Conservation (phyloP, 805 yeast species). For the Nakazawaea ambrosiae region DNA sequence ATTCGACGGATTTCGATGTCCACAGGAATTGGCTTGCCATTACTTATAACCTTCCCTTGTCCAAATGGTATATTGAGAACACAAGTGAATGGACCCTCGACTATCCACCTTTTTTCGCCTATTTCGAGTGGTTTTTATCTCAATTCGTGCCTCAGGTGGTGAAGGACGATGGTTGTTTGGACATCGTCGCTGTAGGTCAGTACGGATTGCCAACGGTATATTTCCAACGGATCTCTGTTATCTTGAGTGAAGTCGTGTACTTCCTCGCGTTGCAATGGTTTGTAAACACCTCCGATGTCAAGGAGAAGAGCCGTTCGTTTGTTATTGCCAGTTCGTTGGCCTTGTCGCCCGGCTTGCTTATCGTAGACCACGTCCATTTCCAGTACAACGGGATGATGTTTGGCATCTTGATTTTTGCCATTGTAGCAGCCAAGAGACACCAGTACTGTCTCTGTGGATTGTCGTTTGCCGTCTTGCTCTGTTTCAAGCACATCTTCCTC, state of each 20-base stretch:
- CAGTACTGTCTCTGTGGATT: conserved; percentile 55
- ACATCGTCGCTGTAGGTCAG: conserved; percentile 53
- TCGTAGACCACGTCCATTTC: conserved; percentile 93
- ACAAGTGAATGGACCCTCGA: conserved; percentile 91
- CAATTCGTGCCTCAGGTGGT: conserved; percentile 63
- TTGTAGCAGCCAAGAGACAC: conserved; percentile 60
- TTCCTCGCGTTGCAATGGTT: conserved; percentile 68
- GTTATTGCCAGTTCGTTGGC: conserved; percentile 79
- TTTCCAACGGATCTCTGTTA: conserved; percentile 79
- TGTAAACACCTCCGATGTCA: conserved; percentile 39
- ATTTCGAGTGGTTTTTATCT: conserved; percentile 79
- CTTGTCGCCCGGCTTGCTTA: conserved; percentile 82
- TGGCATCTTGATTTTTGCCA: conserved; percentile 70
- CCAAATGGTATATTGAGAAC: conserved; percentile 75
- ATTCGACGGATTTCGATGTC: conserved; percentile 94
- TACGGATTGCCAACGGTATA: conserved; percentile 76
- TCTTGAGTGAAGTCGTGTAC: conserved; percentile 65
- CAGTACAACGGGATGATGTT: conserved; percentile 94
- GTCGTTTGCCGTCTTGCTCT: conserved; percentile 68
- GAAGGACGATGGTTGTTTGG: conserved; percentile 69
- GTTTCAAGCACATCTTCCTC: conserved; percentile 91
- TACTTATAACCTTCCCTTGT: conserved; percentile 66
- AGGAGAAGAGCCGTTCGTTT: conserved; percentile 43
- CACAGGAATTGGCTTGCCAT: conserved; percentile 97
- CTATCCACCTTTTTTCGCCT: conserved; percentile 97